Conservation (phyloP, 2,329 filamentous ascomycete genomes). For the Diaporthe sp. region DNA sequence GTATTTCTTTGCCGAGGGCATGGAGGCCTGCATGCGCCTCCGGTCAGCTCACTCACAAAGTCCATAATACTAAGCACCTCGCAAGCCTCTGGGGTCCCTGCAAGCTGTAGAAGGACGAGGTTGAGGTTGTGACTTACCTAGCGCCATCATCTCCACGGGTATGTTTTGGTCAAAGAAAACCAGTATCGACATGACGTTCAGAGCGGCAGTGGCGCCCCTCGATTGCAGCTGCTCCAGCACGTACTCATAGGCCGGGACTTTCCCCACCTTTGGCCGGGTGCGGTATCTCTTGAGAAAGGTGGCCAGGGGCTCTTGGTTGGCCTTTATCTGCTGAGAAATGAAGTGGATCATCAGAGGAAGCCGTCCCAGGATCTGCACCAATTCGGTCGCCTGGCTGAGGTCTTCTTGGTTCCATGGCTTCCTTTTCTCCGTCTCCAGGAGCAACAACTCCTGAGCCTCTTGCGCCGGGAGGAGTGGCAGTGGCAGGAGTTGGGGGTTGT, state of each 20-base stretch:
- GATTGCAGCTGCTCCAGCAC: constrained; percentile 64
- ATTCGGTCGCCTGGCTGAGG: constrained; percentile 67
- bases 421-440: constrained; percentile 73
- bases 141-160: constrained; percentile 74
- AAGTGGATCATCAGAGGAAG: constrained; percentile 78
- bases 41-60: neutral
- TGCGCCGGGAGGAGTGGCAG: constrained; percentile 67
- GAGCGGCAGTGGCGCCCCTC: constrained; percentile 64
- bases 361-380: constrained; percentile 75
- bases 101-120: neutral
- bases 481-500: constrained; percentile 70
- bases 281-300: constrained; percentile 72
- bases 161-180: constrained; percentile 76
- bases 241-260: constrained; percentile 61
- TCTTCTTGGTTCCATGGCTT: constrained; percentile 69
- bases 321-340: constrained; percentile 72
- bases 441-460: constrained; percentile 72
- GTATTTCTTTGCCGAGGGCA: constrained; percentile 58
- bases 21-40: constrained; percentile 54
- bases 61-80: neutral
- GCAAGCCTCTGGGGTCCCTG: neutral
- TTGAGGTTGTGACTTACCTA: constrained; percentile 59
- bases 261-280: constrained; percentile 67
- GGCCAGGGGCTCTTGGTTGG: constrained; percentile 72
- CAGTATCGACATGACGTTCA: constrained; percentile 75